Evolutionary conservation across 306 rosid genomes (phyloP).

Genomic region (Cicer yamashitae): DNA sequence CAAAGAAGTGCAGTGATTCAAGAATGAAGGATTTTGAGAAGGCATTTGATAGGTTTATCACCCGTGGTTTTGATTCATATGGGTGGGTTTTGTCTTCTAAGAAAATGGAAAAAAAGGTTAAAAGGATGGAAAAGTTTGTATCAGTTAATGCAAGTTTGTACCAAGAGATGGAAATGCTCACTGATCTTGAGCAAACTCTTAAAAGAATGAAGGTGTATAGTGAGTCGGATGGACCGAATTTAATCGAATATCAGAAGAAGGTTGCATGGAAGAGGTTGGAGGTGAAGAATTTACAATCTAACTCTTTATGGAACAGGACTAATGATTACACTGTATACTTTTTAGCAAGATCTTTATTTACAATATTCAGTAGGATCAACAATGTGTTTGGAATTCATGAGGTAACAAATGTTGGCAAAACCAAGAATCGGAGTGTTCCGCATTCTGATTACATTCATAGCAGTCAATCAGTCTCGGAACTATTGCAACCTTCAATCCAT

Average conservation of each 20-base stretch:
- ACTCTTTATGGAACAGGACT: conserved; percentile 86
- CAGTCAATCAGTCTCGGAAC: conserved; percentile 76
- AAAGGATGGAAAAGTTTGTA: conserved; percentile 87
- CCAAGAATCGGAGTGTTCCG: conserved; percentile 48
- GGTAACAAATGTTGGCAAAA: conserved; percentile 50
- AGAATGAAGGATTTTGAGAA: conserved; percentile 68
- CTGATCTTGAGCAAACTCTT: conserved; percentile 88
- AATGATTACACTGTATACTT: conserved; percentile 74
- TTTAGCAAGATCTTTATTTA: conserved; percentile 79
- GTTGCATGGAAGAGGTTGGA: conserved; percentile 78
- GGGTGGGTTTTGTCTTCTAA: conserved; percentile 72
- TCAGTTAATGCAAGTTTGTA: conserved; percentile 79
- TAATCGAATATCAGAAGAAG: conserved; percentile 80
- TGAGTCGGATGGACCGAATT: conserved; percentile 55
- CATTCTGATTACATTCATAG: conserved; percentile 60
- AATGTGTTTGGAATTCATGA: conserved; percentile 75
- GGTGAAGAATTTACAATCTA: conserved; percentile 73
- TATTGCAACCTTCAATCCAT: conserved; percentile 67
- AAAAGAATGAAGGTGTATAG: conserved; percentile 74
- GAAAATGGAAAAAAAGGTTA: conserved; percentile 89
- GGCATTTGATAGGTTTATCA: conserved; percentile 63
- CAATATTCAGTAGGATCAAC: conserved; percentile 75
- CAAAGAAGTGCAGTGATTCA: conserved; percentile 78
- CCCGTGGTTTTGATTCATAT: conserved; percentile 62
- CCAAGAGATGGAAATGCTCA: conserved; percentile 90